These are phyloP conservation scores for Ashbya aceris DNA, from an alignment of 1,139 yeast species.

Conservation along the genomic window DNA sequence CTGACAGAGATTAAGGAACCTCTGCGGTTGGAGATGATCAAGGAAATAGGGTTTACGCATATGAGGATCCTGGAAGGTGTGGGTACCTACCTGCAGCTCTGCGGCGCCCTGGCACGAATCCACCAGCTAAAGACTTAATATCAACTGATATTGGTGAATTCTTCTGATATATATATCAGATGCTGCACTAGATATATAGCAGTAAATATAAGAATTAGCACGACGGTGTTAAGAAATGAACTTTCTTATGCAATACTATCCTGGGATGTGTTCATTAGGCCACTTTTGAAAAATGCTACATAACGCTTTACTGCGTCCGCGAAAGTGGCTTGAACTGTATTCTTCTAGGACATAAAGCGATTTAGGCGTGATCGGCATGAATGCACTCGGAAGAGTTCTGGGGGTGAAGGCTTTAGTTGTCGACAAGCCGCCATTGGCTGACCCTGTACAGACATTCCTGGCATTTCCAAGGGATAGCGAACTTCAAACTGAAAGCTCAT, in stretches of 20 bases:
- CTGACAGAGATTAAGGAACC: conserved; percentile 59
- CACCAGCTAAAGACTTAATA: conserved; percentile 15
- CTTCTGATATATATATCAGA: not conserved
- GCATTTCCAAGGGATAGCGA: no score
- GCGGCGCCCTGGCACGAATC: conserved; percentile 71
- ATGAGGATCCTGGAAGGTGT: conserved; percentile 94
- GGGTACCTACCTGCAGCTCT: conserved; percentile 72
- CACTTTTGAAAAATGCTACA: no score
- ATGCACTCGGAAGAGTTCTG: not conserved
- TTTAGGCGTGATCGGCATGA: not conserved
- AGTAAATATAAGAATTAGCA: not conserved
- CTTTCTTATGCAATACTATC: no score
- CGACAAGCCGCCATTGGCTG: no score
- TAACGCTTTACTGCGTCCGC: no score
- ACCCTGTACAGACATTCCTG: no score
- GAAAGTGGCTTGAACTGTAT: no score
- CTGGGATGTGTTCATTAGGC: no score
- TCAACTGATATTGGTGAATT: not conserved
- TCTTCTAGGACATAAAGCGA: no score
- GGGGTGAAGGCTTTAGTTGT: not conserved
- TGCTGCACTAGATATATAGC: not conserved
- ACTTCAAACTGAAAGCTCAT: no score
- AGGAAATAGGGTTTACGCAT: conserved; percentile 82
- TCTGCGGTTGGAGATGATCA: conserved; percentile 63
- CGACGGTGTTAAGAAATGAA: no score